Percentiles rank a stretch among this genome's conserved stretches.
These are phyloP conservation scores for Cyphellophora attinorum DNA, from an alignment of 2,329 filamentous ascomycete genomes.

Conservation along the genomic window DNA sequence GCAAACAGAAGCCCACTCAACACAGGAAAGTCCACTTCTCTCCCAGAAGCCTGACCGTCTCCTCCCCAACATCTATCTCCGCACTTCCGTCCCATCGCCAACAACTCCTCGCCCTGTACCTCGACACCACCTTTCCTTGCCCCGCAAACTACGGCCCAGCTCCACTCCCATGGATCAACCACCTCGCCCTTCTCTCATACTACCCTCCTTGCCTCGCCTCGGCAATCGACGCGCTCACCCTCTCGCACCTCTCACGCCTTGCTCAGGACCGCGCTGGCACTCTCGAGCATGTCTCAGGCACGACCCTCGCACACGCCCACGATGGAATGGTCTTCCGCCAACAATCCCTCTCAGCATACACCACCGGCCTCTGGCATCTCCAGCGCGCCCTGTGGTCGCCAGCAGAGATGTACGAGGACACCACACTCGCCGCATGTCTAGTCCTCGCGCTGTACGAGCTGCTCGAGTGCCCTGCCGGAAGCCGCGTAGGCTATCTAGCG, in stretches of 20 bases:
- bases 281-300: constrained; percentile 21
- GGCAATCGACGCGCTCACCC: constrained; percentile 21
- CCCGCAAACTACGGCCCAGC: neutral
- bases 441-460: constrained; percentile 25
- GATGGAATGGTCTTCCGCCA: constrained; percentile 12
- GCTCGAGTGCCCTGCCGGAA: constrained; percentile 25
- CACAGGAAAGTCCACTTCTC: no score
- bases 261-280: constrained; percentile 21
- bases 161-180: constrained; percentile 19
- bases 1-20: neutral
- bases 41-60: no score
- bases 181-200: constrained; percentile 19
- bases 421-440: constrained; percentile 27
- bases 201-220: constrained; percentile 21
- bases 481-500: constrained; percentile 21
- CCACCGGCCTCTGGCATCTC: constrained; percentile 24
- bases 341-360: constrained; percentile 25
- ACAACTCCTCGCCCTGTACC: constrained; percentile 21
- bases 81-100: constrained; percentile 15
- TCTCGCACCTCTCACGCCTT: constrained; percentile 22
- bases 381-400: constrained; percentile 25
- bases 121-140: constrained; percentile 17
- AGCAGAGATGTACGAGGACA: constrained; percentile 23
- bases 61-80: neutral
- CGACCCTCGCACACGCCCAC: constrained; percentile 20